Percentiles rank a stretch among this genome's conserved stretches.
Conservation (phyloP, 805 yeast species). For the Monosporozyma solicola region DNA sequence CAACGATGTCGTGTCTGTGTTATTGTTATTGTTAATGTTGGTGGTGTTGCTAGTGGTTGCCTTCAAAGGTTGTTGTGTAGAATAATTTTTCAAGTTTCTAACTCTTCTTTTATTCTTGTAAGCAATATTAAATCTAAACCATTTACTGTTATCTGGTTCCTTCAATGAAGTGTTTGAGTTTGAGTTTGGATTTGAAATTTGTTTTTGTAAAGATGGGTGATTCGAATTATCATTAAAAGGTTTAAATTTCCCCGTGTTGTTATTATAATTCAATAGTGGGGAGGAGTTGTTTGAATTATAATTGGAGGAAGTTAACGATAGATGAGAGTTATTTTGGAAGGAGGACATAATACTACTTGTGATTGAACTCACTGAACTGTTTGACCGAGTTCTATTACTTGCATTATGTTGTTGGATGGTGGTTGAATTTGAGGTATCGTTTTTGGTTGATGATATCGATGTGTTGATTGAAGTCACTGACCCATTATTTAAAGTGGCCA, state of each 20-base stretch:
- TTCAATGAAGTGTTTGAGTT: background rate
- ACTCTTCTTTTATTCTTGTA: conserved; percentile 7
- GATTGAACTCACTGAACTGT: conserved; percentile 23
- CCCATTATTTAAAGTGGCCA: conserved; percentile 1
- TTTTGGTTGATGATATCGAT: conserved; percentile 1
- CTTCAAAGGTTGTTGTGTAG: background rate
- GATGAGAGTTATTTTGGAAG: conserved; percentile 17
- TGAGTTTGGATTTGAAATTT: background rate
- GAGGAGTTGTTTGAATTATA: conserved; percentile 1
- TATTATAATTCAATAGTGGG: background rate
- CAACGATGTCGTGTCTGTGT: background rate
- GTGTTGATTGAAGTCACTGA: background rate
- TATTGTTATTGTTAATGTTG: background rate
- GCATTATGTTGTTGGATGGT: background rate
- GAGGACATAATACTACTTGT: conserved; percentile 28
- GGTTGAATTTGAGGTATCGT: background rate
- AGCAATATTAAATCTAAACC: conserved; percentile 16
- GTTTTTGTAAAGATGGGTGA: background rate
- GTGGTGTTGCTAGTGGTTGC: background rate
- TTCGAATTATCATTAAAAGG: background rate
- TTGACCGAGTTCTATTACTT: conserved; percentile 3
- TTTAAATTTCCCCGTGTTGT: background rate
- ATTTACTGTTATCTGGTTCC: conserved; percentile 7
- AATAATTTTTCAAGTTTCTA: background rate
- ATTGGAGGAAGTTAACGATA: conserved; percentile 9